Percentiles rank a stretch among this genome's conserved stretches.
Conservation (phyloP, 805 yeast species). For the Vanderwaltozyma polyspora region DNA sequence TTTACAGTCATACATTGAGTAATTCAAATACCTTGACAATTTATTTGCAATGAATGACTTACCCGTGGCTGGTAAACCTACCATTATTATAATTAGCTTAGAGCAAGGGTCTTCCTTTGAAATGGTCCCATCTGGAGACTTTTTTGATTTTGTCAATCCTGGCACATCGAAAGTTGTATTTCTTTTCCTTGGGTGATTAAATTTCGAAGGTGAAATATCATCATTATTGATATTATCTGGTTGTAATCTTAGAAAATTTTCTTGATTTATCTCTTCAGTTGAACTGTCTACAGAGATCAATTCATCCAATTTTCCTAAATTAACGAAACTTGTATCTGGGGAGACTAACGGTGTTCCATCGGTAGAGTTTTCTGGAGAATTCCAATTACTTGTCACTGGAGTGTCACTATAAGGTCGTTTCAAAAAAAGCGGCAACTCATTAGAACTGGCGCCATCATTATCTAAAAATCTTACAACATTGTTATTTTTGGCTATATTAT, state of each 20-base stretch:
- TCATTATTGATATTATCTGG: too few relatives aligned
- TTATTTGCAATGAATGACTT: constrained; percentile 90
- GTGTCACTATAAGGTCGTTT: constrained; percentile 67
- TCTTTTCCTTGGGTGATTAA: too few relatives aligned
- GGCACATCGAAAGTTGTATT: constrained; percentile 86
- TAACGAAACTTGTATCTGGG: background rate
- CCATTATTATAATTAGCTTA: constrained; percentile 92
- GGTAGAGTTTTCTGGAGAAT: constrained; percentile 38
- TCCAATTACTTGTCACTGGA: constrained; percentile 46
- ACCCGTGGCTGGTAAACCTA: constrained; percentile 94
- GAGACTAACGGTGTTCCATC: constrained; percentile 17
- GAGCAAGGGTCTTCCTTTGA: constrained; percentile 61
- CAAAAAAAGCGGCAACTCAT: constrained; percentile 45
- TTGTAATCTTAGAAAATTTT: too few relatives aligned
- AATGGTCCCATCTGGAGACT: constrained; percentile 63
- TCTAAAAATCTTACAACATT: too few relatives aligned
- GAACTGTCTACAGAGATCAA: too few relatives aligned
- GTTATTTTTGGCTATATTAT: too few relatives aligned
- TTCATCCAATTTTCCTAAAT: background rate
- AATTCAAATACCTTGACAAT: constrained; percentile 77
- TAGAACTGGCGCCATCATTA: too few relatives aligned
- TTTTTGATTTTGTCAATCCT: constrained; percentile 73
- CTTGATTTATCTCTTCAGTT: too few relatives aligned
- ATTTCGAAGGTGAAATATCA: too few relatives aligned
- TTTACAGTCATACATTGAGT: constrained; percentile 84